A percentile compares a stretch with the other conserved stretches of the same genome.
These are phyloP conservation scores for Aspergillus sp. DNA, from an alignment of 2,329 filamentous ascomycete species.

Conservation along the genomic window DNA sequence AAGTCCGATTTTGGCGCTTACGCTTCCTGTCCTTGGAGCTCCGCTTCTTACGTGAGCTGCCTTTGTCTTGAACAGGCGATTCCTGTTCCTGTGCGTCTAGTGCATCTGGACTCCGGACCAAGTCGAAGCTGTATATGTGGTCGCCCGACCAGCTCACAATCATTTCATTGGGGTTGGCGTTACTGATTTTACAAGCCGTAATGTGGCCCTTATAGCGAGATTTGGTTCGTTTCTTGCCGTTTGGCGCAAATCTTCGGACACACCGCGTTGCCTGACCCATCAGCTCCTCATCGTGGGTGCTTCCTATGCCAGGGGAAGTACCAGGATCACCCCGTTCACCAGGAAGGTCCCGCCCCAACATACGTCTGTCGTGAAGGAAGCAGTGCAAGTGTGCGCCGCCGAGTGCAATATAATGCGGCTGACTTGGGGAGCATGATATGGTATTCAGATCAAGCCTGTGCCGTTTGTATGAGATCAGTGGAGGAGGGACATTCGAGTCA, in stretches of 20 bases:
- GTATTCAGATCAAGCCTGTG: slow-evolving; percentile 66
- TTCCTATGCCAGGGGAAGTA: slow-evolving; percentile 40
- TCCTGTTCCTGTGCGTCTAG: slow-evolving; percentile 39
- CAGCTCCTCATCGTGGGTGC: slow-evolving; percentile 53
- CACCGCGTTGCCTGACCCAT: slow-evolving; percentile 63
- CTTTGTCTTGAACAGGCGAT: slow-evolving; percentile 24
- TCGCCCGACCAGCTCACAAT: slow-evolving; percentile 69
- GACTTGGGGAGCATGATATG: slow-evolving; percentile 65
- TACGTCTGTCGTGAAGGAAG: slow-evolving; percentile 67
- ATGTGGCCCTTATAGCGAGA: slow-evolving; percentile 61
- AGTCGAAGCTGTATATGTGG: slow-evolving; percentile 66
- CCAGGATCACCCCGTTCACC: slow-evolving; percentile 53
- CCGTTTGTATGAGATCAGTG: slow-evolving; percentile 65
- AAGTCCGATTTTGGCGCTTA: slow-evolving; percentile 54
- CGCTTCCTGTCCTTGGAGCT: slow-evolving; percentile 52
- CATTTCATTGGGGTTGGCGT: slow-evolving; percentile 67
- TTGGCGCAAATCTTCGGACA: slow-evolving; percentile 65
- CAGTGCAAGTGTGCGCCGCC: slow-evolving; percentile 69
- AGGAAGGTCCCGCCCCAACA: slow-evolving; percentile 61
- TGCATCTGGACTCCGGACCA: slow-evolving; percentile 59
- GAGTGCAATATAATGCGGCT: slow-evolving; percentile 69
- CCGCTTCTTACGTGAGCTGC: slow-evolving; percentile 31
- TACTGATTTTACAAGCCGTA: slow-evolving; percentile 69
- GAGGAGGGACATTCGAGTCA: slow-evolving; percentile 57
- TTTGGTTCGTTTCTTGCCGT: slow-evolving; percentile 52